phyloP scores from a whole-genome alignment of 768 basidiomycete species.

The Lentinula detonsa region DNA sequence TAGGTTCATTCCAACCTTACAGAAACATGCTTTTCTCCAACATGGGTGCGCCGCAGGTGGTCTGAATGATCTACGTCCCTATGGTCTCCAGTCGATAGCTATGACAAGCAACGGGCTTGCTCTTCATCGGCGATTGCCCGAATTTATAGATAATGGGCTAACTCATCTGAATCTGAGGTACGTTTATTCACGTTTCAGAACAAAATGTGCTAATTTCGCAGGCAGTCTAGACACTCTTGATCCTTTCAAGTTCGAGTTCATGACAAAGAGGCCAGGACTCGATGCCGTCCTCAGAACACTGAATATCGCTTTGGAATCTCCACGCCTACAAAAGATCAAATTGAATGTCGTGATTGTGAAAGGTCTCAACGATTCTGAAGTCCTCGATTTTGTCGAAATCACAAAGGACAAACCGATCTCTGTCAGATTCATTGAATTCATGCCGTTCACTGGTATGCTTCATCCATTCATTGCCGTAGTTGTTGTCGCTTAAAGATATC shows the following conservation, averaged over 20 bases:
- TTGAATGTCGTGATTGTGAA: slow-evolving; percentile 82
- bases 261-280: slow-evolving; percentile 75
- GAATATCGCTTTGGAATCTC: slow-evolving; percentile 50
- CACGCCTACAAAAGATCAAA: slow-evolving; percentile 58
- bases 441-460: slow-evolving; percentile 80
- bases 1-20: slow-evolving; percentile 20
- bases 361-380: slow-evolving; percentile 76
- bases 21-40: slow-evolving; percentile 5
- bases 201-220: background rate
- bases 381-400: slow-evolving; percentile 73
- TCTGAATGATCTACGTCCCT: slow-evolving; percentile 51
- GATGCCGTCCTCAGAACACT: slow-evolving; percentile 68
- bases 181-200: background rate
- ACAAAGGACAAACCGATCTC: slow-evolving; percentile 58
- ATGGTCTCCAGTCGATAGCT: slow-evolving; percentile 68
- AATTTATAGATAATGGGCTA: slow-evolving; percentile 63
- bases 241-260: slow-evolving; percentile 82
- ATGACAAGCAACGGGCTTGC: slow-evolving; percentile 85
- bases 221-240: slow-evolving; percentile 78
- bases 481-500: slow-evolving; percentile 1
- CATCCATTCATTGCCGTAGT: background rate
- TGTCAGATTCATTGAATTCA: slow-evolving; percentile 88
- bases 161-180: slow-evolving; percentile 71
- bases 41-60: slow-evolving; percentile 32
- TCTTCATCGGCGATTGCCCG: slow-evolving; percentile 66